phyloP scores from a whole-genome alignment of 2,329 filamentous ascomycete genomes.

The Diplodia seriata region DNA sequence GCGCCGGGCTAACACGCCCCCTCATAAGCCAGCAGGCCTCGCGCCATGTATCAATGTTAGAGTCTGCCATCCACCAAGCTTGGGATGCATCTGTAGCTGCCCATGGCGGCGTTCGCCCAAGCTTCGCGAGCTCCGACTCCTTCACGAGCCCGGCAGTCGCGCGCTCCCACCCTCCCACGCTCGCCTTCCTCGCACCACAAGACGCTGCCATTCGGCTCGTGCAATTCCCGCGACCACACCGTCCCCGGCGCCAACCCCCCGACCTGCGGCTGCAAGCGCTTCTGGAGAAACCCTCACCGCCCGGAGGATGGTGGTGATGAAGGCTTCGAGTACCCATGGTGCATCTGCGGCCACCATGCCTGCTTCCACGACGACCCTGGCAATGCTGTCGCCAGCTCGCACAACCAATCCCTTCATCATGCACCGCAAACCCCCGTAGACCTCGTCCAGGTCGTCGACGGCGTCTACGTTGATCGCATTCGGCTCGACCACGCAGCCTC shows the following conservation, averaged over 20 bases:
- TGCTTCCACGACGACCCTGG: conserved; percentile 57
- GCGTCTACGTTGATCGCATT: conserved; percentile 26
- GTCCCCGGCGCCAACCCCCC: conserved; percentile 49
- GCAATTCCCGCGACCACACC: conserved; percentile 59
- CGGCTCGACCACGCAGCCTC: not conserved
- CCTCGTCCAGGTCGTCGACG: conserved; percentile 13
- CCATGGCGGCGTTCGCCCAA: conserved; percentile 47
- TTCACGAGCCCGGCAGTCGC: conserved; percentile 32
- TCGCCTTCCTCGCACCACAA: conserved; percentile 33
- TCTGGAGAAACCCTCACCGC: conserved; percentile 53
- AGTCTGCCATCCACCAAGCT: conserved; percentile 2
- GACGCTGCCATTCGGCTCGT: conserved; percentile 58
- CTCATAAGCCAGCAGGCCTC: conserved; percentile 6
- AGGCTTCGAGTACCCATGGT: conserved; percentile 50
- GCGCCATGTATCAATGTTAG: conserved; percentile 26
- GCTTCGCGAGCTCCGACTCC: conserved; percentile 38
- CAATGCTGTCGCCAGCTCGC: not conserved
- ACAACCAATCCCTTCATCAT: not conserved
- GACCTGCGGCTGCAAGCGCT: conserved; percentile 61
- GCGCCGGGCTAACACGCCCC: conserved; percentile 8
- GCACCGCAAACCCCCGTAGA: not conserved
- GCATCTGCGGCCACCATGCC: conserved; percentile 64
- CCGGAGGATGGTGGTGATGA: conserved; percentile 40
- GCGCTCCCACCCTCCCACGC: not conserved
- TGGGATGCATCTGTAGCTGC: conserved; percentile 37